These are phyloP conservation scores for Boletus insuetus DNA, from an alignment of 768 basidiomycete genomes.

Conservation along the genomic window DNA sequence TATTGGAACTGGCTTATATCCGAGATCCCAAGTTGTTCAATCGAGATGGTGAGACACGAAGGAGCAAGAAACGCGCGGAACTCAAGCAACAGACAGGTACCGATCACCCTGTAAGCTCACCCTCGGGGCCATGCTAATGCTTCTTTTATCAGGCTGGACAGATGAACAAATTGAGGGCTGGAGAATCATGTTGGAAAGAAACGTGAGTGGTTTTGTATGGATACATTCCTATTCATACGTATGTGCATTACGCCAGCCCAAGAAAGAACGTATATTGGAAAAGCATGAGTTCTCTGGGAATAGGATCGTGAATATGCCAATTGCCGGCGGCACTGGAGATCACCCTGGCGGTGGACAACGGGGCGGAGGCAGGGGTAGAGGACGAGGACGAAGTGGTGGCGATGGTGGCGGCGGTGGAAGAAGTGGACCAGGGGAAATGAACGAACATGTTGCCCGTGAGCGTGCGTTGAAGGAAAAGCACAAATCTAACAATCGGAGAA, in stretches of 20 bases:
- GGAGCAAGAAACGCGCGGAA: conserved; percentile 63
- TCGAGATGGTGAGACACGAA: conserved; percentile 67
- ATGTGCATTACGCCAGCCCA: conserved; percentile 45
- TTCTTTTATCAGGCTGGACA: conserved; percentile 50
- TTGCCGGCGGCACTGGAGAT: not conserved
- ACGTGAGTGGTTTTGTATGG: conserved; percentile 50
- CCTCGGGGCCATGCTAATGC: not conserved
- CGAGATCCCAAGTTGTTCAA: conserved; percentile 74
- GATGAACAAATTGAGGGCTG: conserved; percentile 93
- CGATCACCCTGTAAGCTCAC: conserved; percentile 7
- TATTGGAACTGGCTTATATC: conserved; percentile 77
- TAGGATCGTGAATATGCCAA: conserved; percentile 22
- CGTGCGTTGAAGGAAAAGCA: conserved; percentile 75
- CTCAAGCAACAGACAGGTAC: conserved; percentile 68
- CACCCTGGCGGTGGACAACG: conserved; percentile 14
- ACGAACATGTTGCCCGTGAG: conserved; percentile 44
- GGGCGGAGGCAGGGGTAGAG: conserved; percentile 18
- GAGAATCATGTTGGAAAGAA: conserved; percentile 84
- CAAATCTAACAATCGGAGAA: conserved; percentile 77
- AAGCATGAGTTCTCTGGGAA: conserved; percentile 81
- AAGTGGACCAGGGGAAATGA: conserved; percentile 38
- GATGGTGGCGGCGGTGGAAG: conserved; percentile 34
- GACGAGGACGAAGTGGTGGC: conserved; percentile 41
- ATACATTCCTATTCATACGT: conserved; percentile 8
- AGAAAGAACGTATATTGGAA: conserved; percentile 68